Conservation (phyloP, 169 alveolate genomes). For the Hepatocystis sp. region DNA sequence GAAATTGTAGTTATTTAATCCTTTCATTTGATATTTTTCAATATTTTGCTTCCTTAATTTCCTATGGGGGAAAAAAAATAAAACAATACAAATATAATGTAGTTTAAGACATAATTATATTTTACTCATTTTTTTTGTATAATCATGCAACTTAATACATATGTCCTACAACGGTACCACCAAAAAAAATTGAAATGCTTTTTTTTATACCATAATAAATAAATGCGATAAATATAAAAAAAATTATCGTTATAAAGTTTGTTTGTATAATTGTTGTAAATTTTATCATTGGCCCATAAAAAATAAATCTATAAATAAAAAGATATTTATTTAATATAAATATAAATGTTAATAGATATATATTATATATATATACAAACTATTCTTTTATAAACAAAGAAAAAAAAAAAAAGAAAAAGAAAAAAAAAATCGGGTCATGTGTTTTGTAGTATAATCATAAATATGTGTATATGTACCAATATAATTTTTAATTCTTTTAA, state of each 20-base stretch:
- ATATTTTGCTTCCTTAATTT: constrained; percentile 30
- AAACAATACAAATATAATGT: too few relatives aligned
- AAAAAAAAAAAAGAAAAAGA: too few relatives aligned
- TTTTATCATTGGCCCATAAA: constrained; percentile 66
- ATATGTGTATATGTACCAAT: constrained; percentile 24
- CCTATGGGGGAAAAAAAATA: constrained; percentile 13
- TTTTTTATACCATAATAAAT: constrained; percentile 43
- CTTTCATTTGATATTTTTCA: constrained; percentile 49
- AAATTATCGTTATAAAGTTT: constrained; percentile 33
- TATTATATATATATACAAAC: too few relatives aligned
- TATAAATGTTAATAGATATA: too few relatives aligned
- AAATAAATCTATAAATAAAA: constrained; percentile 37
- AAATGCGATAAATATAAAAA: constrained; percentile 48
- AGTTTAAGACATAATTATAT: too few relatives aligned
- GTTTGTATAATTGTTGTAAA: constrained; percentile 61
- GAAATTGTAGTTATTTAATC: constrained; percentile 57
- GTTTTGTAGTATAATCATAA: too few relatives aligned
- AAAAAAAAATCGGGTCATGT: too few relatives aligned
- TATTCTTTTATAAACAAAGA: too few relatives aligned
- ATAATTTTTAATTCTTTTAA: constrained; percentile 51
- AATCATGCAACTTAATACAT: not conserved
- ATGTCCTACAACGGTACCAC: not conserved
- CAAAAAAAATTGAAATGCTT: not conserved
- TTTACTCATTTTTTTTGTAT: too few relatives aligned
- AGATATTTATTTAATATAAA: too few relatives aligned